Conservation (phyloP, 805 yeast genomes). For the Pichia paraexigua region DNA sequence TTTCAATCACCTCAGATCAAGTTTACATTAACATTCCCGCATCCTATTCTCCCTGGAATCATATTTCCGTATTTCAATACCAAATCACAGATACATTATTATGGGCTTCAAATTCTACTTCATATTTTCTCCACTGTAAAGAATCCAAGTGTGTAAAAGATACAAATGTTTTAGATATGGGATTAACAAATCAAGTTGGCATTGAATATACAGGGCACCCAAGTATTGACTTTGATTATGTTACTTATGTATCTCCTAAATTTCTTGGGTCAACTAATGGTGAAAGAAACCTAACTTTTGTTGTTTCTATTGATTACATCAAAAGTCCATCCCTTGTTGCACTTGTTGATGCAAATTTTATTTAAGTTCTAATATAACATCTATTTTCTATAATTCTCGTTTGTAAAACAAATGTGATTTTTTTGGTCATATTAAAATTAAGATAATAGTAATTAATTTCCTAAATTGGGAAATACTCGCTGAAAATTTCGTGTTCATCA, state of each 20-base stretch:
- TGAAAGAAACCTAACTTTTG: background rate
- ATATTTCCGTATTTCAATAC: background rate
- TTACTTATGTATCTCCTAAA: background rate
- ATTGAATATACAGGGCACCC: background rate
- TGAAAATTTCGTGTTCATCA: background rate
- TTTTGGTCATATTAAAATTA: too few relatives aligned
- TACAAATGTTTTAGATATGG: background rate
- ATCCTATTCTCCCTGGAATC: background rate
- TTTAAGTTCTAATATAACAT: background rate
- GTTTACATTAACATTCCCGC: constrained; percentile 1
- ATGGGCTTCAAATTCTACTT: background rate
- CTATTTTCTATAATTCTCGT: too few relatives aligned
- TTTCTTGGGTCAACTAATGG: background rate
- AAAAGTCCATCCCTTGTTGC: background rate
- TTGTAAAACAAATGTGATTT: too few relatives aligned
- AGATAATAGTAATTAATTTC: background rate
- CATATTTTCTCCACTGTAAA: background rate
- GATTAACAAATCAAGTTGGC: background rate
- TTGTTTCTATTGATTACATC: background rate
- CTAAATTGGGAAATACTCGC: background rate
- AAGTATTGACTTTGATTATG: background rate
- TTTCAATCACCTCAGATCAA: background rate
- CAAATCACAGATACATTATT: background rate
- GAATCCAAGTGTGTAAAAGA: background rate
- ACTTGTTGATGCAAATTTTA: background rate